phyloP scores from a whole-genome alignment of 495 filamentous ascomycete species.

The Oleoguttula mirabilis region DNA sequence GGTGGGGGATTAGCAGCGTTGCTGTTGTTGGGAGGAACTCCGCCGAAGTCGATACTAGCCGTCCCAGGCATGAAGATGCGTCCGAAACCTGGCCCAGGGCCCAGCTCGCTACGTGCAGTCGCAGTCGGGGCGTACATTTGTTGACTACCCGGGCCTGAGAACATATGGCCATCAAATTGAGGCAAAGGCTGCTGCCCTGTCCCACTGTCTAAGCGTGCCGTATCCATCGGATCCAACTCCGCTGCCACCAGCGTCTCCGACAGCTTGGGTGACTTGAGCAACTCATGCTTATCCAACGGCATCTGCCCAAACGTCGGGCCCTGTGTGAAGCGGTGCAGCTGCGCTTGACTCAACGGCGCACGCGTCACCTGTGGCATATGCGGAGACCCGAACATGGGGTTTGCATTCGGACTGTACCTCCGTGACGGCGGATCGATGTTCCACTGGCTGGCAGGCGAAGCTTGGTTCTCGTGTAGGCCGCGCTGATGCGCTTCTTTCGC shows the following conservation, averaged over 20 bases:
- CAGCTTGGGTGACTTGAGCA: conserved; percentile 9
- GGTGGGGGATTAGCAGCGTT: background rate
- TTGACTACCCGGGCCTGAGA: background rate
- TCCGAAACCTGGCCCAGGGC: background rate
- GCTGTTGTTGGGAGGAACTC: background rate
- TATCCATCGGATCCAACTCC: conserved; percentile 8
- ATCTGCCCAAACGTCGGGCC: conserved; percentile 13
- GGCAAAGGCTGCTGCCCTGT: background rate
- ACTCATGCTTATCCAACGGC: conserved; percentile 18
- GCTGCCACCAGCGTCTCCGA: background rate
- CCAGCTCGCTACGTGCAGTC: background rate
- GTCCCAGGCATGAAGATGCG: background rate
- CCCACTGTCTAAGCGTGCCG: background rate
- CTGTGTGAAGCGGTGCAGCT: conserved; percentile 8
- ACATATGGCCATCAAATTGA: background rate
- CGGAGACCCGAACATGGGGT: conserved; percentile 19
- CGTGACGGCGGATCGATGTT: background rate
- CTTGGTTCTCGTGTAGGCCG: conserved; percentile 26
- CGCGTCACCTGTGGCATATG: conserved; percentile 5
- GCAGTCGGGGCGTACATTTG: background rate
- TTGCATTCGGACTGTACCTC: conserved; percentile 17
- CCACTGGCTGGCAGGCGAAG: background rate
- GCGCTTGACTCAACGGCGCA: conserved; percentile 18
- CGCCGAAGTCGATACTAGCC: background rate
- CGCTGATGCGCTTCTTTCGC: conserved; percentile 43